Evolutionary conservation across 2,329 filamentous ascomycete genomes (phyloP).

Genomic region (Penicillium sp.): DNA sequence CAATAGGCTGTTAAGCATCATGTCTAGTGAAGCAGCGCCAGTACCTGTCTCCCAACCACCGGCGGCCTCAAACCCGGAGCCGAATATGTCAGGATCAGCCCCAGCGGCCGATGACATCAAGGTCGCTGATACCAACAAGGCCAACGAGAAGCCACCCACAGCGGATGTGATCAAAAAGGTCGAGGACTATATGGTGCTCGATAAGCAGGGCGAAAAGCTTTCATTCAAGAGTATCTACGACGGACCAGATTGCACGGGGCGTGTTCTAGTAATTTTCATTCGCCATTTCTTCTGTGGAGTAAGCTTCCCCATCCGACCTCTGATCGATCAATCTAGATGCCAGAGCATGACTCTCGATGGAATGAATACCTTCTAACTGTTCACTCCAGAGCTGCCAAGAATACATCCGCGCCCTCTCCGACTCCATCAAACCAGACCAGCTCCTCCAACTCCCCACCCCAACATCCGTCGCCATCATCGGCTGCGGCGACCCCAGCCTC

Average conservation of each 20-base stretch:
- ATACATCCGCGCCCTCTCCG: conserved; percentile 65
- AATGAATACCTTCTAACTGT: background rate
- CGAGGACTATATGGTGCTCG: conserved; percentile 51
- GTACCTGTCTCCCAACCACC: background rate
- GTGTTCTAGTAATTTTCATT: conserved; percentile 72
- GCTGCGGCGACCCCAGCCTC: conserved; percentile 69
- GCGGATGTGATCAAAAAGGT: conserved; percentile 11
- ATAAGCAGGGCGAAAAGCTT: conserved; percentile 60
- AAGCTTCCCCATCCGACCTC: conserved; percentile 23
- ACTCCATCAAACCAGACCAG: conserved; percentile 52
- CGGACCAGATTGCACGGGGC: conserved; percentile 39
- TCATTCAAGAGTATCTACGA: conserved; percentile 65
- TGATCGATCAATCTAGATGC: too few relatives aligned
- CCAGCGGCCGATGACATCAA: conserved; percentile 1
- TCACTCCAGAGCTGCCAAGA: conserved; percentile 67
- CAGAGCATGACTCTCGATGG: too few relatives aligned
- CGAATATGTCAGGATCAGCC: background rate
- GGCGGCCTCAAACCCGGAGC: background rate
- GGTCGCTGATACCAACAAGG: background rate
- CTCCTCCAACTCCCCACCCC: conserved; percentile 50
- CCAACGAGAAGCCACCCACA: background rate
- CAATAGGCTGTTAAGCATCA: background rate
- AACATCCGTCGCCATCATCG: conserved; percentile 69
- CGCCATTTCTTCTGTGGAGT: conserved; percentile 81
- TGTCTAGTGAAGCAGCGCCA: background rate